Percentiles rank a stretch among this genome's conserved stretches.
phyloP scores from a whole-genome alignment of 495 filamentous ascomycete genomes.

The Neurospora africana region DNA sequence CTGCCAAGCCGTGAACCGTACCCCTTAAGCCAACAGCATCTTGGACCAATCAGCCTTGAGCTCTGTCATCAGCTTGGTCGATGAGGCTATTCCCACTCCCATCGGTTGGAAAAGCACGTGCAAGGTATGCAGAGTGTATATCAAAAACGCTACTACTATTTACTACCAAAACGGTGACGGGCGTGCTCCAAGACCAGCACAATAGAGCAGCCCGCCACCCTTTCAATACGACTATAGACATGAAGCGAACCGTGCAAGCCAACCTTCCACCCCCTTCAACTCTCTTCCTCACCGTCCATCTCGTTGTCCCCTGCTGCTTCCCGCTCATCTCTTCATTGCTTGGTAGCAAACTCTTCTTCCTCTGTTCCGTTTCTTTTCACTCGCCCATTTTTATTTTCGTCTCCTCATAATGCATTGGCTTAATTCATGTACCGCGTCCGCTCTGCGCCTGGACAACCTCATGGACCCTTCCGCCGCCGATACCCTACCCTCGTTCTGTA shows the following conservation, averaged over 20 bases:
- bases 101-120: background rate
- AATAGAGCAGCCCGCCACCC: background rate
- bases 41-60: background rate
- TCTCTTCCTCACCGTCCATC: constrained; percentile 16
- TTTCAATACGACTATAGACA: background rate
- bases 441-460: background rate
- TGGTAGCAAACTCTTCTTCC: constrained; percentile 6
- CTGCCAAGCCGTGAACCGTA: background rate
- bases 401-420: constrained; percentile 7
- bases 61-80: background rate
- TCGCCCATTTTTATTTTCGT: constrained; percentile 9
- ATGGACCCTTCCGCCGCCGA: background rate
- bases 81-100: background rate
- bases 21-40: background rate
- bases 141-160: background rate
- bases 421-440: background rate
- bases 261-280: constrained; percentile 16
- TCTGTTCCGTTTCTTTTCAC: constrained; percentile 4
- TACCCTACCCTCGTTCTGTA: background rate
- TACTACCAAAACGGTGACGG: background rate
- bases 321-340: background rate
- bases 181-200: background rate
- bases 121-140: background rate
- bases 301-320: background rate
- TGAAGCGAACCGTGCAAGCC: constrained; percentile 3